Conservation (phyloP, 75 land plant species). For the Cryptomeria japonica region DNA sequence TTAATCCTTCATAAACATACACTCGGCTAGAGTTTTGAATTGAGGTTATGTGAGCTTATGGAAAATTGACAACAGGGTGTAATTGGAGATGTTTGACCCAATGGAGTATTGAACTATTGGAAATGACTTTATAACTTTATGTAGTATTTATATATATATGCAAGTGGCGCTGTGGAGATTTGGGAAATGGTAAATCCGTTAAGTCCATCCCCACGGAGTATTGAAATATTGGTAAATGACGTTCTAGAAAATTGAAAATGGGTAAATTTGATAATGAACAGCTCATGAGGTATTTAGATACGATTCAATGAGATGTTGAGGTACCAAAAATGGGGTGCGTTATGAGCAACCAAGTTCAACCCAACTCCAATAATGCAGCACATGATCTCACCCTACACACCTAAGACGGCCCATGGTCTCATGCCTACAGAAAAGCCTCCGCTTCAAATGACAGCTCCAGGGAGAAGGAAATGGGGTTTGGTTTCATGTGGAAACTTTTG, state of each 20-base stretch:
- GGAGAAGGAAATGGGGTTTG: neutral
- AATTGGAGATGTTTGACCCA: neutral
- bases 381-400: neutral
- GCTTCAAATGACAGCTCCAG: neutral
- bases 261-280: too few species aligned
- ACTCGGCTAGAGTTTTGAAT: neutral
- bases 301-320: neutral
- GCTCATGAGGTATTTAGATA: neutral
- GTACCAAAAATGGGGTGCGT: neutral
- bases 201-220: neutral
- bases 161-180: neutral
- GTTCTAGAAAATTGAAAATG: neutral
- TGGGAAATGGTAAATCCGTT: neutral
- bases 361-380: neutral
- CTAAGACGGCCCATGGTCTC: neutral
- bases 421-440: neutral
- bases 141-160: neutral
- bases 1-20: neutral
- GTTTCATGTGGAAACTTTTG: neutral
- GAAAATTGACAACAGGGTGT: neutral
- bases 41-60: neutral
- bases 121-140: neutral
- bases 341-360: neutral
- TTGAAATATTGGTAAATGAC: neutral
- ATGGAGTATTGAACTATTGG: neutral